Evolutionary conservation across 169 alveolate species (phyloP).

Genomic region (Cystoisospora suis): DNA sequence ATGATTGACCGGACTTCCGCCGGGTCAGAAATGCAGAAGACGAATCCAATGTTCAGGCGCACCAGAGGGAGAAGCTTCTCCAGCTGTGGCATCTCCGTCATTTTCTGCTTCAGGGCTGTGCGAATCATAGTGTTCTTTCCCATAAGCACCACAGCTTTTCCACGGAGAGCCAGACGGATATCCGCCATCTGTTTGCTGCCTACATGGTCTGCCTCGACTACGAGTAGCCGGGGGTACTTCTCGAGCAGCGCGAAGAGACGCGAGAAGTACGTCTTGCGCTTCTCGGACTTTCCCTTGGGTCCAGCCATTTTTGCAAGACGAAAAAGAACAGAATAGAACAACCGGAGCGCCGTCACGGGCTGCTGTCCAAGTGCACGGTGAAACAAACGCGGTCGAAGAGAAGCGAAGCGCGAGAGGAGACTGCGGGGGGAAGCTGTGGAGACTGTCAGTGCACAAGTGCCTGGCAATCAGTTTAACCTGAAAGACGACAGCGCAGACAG

Average conservation of each 20-base stretch:
- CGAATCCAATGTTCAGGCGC: slow-evolving; percentile 95
- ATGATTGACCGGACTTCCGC: slow-evolving; percentile 88
- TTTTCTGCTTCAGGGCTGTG: slow-evolving; percentile 88
- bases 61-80: slow-evolving; percentile 87
- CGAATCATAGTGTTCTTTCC: slow-evolving; percentile 97
- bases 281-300: background rate
- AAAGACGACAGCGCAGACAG: background rate
- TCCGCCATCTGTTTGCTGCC: slow-evolving; percentile 95
- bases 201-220: slow-evolving; percentile 95
- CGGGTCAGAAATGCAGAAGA: slow-evolving; percentile 95
- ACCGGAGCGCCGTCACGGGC: background rate
- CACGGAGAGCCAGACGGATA: slow-evolving; percentile 93
- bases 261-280: slow-evolving; percentile 45
- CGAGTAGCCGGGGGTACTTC: slow-evolving; percentile 83
- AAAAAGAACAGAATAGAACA: background rate
- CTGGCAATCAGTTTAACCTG: slow-evolving; percentile 49
- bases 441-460: slow-evolving; percentile 41
- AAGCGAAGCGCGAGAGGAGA: background rate
- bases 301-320: slow-evolving; percentile 6
- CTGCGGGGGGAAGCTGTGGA: slow-evolving; percentile 9
- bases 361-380: background rate
- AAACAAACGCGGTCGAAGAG: background rate
- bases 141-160: slow-evolving; percentile 92
- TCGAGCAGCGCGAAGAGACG: slow-evolving; percentile 42
- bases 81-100: slow-evolving; percentile 81